These are phyloP conservation scores for Circinella umbellata DNA, from an alignment of 371 early-diverging fungal species.

Conservation along the genomic window DNA sequence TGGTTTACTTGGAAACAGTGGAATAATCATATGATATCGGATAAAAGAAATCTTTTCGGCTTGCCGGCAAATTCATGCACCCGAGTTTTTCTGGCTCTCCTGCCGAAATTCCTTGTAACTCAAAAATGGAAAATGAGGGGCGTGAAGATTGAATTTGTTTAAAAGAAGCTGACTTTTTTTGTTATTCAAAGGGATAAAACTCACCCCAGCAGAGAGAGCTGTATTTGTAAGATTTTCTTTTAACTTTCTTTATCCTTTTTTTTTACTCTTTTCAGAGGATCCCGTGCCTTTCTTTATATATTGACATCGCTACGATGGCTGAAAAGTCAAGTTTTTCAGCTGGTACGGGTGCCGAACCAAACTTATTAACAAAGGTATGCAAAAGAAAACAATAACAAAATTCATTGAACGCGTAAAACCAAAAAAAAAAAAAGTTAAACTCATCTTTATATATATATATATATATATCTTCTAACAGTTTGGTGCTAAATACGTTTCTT, in stretches of 20 bases:
- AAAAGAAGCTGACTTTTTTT: not conserved
- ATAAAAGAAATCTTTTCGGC: too few species aligned
- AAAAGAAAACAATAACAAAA: not conserved
- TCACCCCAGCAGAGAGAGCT: too few species aligned
- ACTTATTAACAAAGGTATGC: constrained; percentile 3
- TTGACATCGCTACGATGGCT: constrained; percentile 9
- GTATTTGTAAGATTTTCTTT: not conserved
- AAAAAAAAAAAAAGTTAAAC: not conserved
- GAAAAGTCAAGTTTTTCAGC: constrained; percentile 16
- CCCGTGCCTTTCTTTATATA: not conserved
- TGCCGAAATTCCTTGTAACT: too few species aligned
- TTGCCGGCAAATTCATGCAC: too few species aligned
- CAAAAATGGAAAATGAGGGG: not conserved
- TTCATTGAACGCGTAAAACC: not conserved
- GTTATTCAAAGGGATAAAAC: too few species aligned
- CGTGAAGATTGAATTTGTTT: not conserved
- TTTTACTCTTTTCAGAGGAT: constrained; percentile 1
- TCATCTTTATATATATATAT: not conserved
- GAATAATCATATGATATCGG: too few species aligned
- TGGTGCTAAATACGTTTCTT: constrained; percentile 64
- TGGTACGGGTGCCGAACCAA: constrained; percentile 7
- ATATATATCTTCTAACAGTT: constrained; percentile 40
- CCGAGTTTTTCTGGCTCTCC: too few species aligned
- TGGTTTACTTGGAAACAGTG: too few species aligned
- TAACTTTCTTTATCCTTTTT: not conserved